These are phyloP conservation scores for Hypoxylon intermedium DNA, from an alignment of 495 filamentous ascomycete genomes.

Conservation along the genomic window DNA sequence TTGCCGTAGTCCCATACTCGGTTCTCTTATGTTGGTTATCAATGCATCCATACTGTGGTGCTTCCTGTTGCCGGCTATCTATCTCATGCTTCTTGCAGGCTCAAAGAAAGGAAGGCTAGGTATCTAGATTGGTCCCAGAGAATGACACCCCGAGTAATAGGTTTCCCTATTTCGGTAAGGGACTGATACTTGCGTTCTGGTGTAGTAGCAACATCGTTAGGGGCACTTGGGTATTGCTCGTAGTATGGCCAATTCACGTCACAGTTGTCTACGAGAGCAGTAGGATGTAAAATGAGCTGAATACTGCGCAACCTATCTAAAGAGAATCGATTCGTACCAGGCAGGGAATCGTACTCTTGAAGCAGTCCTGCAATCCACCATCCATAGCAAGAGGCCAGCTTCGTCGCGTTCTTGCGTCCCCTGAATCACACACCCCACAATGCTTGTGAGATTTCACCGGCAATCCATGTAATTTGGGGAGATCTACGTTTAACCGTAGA, in stretches of 20 bases:
- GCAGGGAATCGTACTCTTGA: constrained; percentile 3
- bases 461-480: background rate
- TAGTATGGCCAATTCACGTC: background rate
- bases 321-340: constrained; percentile 10
- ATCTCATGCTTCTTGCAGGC: background rate
- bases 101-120: background rate
- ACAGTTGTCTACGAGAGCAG: background rate
- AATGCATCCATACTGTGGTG: background rate
- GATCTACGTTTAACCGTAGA: constrained; percentile 59
- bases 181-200: too few species aligned
- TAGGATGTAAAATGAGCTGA: background rate
- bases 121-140: background rate
- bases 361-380: constrained; percentile 10
- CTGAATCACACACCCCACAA: background rate
- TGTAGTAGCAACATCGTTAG: background rate
- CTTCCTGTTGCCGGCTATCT: background rate
- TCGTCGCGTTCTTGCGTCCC: background rate
- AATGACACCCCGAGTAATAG: background rate
- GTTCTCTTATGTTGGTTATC: background rate
- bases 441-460: background rate
- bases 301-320: constrained; percentile 19
- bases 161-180: background rate
- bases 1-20: background rate
- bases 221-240: background rate
- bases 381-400: constrained; percentile 27